Conservation (phyloP, 352 stramenopile species). For the Blastocystis sp. region DNA sequence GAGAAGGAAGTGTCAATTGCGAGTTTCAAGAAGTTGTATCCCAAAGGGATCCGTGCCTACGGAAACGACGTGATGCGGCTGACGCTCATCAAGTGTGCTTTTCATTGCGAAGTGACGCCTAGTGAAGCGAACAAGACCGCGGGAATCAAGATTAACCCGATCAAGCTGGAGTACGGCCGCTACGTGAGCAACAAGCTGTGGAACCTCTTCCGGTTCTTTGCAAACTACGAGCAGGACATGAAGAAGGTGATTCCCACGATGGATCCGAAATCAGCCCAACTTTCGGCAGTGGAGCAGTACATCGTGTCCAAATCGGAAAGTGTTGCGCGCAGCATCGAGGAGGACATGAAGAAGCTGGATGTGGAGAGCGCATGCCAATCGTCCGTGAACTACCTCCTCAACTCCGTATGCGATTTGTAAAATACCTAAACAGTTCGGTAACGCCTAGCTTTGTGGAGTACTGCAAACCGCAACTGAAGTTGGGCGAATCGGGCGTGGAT, state of each 20-base stretch:
- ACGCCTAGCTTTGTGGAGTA: conserved; percentile 81
- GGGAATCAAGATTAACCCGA: conserved; percentile 87
- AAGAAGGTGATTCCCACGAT: conserved; percentile 80
- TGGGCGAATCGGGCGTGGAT: conserved; percentile 69
- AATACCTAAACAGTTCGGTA: not conserved
- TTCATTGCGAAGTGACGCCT: conserved; percentile 76
- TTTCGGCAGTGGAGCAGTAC: conserved; percentile 16
- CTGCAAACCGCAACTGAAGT: conserved; percentile 75
- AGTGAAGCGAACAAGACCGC: conserved; percentile 70
- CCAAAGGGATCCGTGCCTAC: conserved; percentile 73
- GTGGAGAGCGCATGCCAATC: not conserved
- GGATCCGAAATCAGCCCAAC: conserved; percentile 47
- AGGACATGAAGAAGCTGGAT: conserved; percentile 8
- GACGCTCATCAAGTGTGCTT: conserved; percentile 80
- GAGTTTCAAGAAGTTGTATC: conserved; percentile 67
- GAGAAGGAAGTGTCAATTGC: conserved; percentile 50
- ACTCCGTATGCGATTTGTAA: conserved; percentile 54
- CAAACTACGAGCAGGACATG: conserved; percentile 11
- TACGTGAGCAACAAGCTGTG: conserved; percentile 99
- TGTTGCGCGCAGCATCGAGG: conserved; percentile 5
- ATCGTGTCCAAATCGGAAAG: conserved; percentile 35
- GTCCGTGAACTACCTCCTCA: conserved; percentile 25
- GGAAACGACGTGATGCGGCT: conserved; percentile 81
- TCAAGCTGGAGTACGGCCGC: conserved; percentile 86
- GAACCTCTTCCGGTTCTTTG: conserved; percentile 90